Conservation (phyloP, 192 early-diverging fungal genomes). For the Entomortierella parvispora region DNA sequence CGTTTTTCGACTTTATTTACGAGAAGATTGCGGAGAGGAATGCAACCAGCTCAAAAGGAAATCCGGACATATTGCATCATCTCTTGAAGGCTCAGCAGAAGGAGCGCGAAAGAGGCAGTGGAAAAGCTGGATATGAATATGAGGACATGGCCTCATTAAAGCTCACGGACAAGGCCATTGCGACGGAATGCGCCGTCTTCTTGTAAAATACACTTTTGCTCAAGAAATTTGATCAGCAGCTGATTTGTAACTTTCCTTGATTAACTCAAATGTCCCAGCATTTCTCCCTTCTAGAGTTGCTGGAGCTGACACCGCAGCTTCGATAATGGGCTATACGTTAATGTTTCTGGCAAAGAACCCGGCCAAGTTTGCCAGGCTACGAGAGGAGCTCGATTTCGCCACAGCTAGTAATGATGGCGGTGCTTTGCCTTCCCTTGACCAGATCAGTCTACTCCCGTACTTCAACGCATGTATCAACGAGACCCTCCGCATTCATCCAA, state of each 20-base stretch:
- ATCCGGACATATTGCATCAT: slow-evolving; percentile 57
- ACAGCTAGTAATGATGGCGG: slow-evolving; percentile 2
- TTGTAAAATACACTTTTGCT: slow-evolving; percentile 15
- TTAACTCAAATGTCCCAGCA: neutral
- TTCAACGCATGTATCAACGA: slow-evolving; percentile 66
- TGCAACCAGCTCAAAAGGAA: neutral
- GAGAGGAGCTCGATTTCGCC: slow-evolving; percentile 24
- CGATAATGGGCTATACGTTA: slow-evolving; percentile 28
- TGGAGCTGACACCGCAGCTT: slow-evolving; percentile 39
- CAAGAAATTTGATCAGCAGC: neutral
- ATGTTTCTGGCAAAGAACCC: slow-evolving; percentile 43
- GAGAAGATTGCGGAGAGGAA: slow-evolving; percentile 13
- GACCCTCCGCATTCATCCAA: slow-evolving; percentile 56
- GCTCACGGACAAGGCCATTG: slow-evolving; percentile 53
- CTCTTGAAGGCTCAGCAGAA: slow-evolving; percentile 53
- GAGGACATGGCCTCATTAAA: slow-evolving; percentile 35
- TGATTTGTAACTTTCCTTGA: neutral
- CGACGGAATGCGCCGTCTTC: slow-evolving; percentile 48
- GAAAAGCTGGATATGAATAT: slow-evolving; percentile 28
- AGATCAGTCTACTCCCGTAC: slow-evolving; percentile 56
- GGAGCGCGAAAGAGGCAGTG: slow-evolving; percentile 34
- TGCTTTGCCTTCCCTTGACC: slow-evolving; percentile 36
- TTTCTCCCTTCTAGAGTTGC: slow-evolving; percentile 24
- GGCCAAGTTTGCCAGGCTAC: slow-evolving; percentile 16
- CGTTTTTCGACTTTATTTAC: slow-evolving; percentile 12